phyloP scores from a whole-genome alignment of 441 rosid species.

The Theobroma grandiflorum region DNA sequence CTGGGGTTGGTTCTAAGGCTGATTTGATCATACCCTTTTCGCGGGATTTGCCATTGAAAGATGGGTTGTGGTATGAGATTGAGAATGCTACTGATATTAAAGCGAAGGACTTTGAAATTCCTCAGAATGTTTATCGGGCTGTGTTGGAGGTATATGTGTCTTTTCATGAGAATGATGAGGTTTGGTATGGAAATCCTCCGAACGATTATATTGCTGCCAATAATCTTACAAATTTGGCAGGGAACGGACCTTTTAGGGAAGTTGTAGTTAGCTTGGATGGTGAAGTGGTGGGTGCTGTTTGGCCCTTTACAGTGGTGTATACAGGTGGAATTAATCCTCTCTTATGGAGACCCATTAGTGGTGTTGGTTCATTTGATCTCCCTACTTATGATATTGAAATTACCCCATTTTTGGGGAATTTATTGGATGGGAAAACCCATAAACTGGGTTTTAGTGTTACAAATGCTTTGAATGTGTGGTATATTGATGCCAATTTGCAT shows the following conservation, averaged over 20 bases:
- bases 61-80: constrained; percentile 87
- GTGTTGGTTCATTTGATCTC: constrained; percentile 81
- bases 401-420: constrained; percentile 71
- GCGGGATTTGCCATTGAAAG: constrained; percentile 61
- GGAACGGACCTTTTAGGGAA: constrained; percentile 96
- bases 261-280: constrained; percentile 78
- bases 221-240: constrained; percentile 51
- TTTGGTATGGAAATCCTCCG: constrained; percentile 77
- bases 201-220: constrained; percentile 74
- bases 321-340: constrained; percentile 90
- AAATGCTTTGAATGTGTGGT: constrained; percentile 82
- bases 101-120: constrained; percentile 60
- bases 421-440: constrained; percentile 74
- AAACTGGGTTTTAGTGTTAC: constrained; percentile 69
- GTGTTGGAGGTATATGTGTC: constrained; percentile 90
- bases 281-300: constrained; percentile 64
- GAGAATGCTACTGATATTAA: constrained; percentile 50
- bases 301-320: constrained; percentile 94
- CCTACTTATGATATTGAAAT: constrained; percentile 88
- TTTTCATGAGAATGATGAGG: constrained; percentile 91
- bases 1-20: constrained; percentile 52
- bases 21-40: constrained; percentile 89
- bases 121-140: constrained; percentile 84
- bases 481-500: constrained; percentile 85
- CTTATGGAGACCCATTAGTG: constrained; percentile 84